Percentiles rank a stretch among this genome's conserved stretches.
Evolutionary conservation across 1,284 basidiomycete genomes (phyloP).

Genomic region (Stereum hirsutum): DNA sequence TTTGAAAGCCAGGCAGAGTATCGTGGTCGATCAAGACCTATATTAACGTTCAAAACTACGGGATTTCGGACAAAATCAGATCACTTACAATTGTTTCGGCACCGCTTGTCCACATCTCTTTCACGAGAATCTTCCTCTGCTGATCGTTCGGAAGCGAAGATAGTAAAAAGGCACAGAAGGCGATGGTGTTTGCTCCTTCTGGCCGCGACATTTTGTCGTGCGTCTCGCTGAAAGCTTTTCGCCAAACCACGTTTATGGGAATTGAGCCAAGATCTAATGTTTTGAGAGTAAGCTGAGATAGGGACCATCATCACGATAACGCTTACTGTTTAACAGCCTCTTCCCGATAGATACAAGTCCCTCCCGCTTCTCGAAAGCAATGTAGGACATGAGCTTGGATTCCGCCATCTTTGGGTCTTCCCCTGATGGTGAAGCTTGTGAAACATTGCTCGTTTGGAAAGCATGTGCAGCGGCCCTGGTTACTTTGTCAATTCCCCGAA

Average conservation of each 20-base stretch:
- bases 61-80: too few species aligned
- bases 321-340: constrained; percentile 46
- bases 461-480: constrained; percentile 52
- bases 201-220: constrained; percentile 29
- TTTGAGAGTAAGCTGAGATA: too few species aligned
- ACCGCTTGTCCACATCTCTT: constrained; percentile 86
- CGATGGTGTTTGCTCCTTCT: constrained; percentile 48
- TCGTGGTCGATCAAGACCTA: constrained; percentile 86
- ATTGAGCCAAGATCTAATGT: too few species aligned
- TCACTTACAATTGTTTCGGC: constrained; percentile 73
- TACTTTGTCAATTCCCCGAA: constrained; percentile 7
- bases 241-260: constrained; percentile 39
- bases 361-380: constrained; percentile 64
- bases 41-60: constrained; percentile 13
- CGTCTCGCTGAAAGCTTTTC: constrained; percentile 43
- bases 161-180: constrained; percentile 81
- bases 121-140: constrained; percentile 60
- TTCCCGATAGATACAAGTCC: constrained; percentile 60
- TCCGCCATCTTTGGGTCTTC: constrained; percentile 31
- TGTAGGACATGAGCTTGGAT: constrained; percentile 48
- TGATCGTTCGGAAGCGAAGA: constrained; percentile 58
- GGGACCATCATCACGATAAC: constrained; percentile 1
- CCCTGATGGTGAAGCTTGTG: constrained; percentile 14
- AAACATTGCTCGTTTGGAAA: constrained; percentile 36
- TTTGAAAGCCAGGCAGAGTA: constrained; percentile 69